These are phyloP conservation scores for Rhizophora mangle DNA, from an alignment of 345 rosid species.

Conservation along the genomic window DNA sequence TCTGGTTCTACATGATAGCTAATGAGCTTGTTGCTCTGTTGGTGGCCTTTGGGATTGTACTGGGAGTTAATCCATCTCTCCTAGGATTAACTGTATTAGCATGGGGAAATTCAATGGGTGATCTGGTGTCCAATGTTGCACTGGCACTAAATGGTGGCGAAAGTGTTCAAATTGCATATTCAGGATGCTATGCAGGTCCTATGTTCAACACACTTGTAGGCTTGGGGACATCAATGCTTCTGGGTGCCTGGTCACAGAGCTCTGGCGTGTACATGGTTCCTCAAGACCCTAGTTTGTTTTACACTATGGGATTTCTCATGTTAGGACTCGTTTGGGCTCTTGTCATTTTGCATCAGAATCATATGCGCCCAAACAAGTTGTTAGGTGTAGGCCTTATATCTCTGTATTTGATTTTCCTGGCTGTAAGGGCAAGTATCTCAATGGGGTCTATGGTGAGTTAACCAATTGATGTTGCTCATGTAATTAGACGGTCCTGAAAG, in stretches of 20 bases:
- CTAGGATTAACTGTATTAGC: conserved; percentile 86
- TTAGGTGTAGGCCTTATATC: conserved; percentile 47
- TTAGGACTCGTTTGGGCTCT: conserved; percentile 59
- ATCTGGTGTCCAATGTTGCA: conserved; percentile 77
- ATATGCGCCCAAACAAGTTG: conserved; percentile 68
- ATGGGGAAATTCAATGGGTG: conserved; percentile 98
- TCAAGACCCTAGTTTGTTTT: conserved; percentile 53
- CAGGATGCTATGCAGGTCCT: conserved; percentile 95
- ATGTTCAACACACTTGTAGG: conserved; percentile 90
- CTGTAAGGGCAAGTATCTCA: conserved; percentile 29
- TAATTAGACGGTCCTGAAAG: neutral
- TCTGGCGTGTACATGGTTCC: conserved; percentile 54
- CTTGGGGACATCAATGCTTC: conserved; percentile 66
- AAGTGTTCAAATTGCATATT: conserved; percentile 72
- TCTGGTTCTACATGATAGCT: conserved; percentile 91
- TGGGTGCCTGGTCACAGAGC: conserved; percentile 67
- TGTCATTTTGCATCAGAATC: conserved; percentile 52
- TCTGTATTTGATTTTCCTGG: conserved; percentile 41
- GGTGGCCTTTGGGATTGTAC: conserved; percentile 60
- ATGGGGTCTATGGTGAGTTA: conserved; percentile 15
- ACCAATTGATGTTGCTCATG: neutral
- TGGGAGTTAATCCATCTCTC: conserved; percentile 74
- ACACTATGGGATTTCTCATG: conserved; percentile 68
- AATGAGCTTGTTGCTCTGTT: conserved; percentile 81
- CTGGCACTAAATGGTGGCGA: conserved; percentile 73